Conservation (phyloP, 2,329 filamentous ascomycete genomes). For the Pseudogymnoascus sp. region DNA sequence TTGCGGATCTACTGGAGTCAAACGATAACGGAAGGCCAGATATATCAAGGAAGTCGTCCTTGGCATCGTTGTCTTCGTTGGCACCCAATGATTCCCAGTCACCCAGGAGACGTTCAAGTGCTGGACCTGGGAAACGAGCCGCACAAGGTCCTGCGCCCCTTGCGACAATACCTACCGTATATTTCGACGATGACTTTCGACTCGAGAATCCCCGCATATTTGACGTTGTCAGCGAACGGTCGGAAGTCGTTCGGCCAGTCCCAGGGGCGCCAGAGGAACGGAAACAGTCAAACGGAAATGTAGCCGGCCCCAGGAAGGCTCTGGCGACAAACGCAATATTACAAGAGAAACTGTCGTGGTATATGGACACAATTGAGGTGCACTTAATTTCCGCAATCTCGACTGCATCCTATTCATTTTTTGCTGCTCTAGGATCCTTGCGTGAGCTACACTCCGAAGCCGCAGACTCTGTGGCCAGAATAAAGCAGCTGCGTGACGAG, state of each 20-base stretch:
- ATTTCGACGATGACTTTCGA: slow-evolving; percentile 92
- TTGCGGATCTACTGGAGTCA: slow-evolving; percentile 33
- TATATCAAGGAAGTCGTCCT: slow-evolving; percentile 34
- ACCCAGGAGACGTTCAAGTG: slow-evolving; percentile 45
- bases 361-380: slow-evolving; percentile 98
- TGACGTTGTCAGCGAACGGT: slow-evolving; percentile 91
- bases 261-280: slow-evolving; percentile 49
- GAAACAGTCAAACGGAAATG: slow-evolving; percentile 49
- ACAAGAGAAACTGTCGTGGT: slow-evolving; percentile 98
- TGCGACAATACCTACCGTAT: slow-evolving; percentile 86
- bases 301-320: slow-evolving; percentile 66
- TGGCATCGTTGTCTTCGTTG: slow-evolving; percentile 33
- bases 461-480: slow-evolving; percentile 80
- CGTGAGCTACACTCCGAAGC: slow-evolving; percentile 89
- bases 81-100: slow-evolving; percentile 25
- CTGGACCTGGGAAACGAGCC: slow-evolving; percentile 47
- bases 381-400: slow-evolving; percentile 96
- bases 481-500: slow-evolving; percentile 73
- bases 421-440: slow-evolving; percentile 84
- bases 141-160: slow-evolving; percentile 73
- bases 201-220: slow-evolving; percentile 95
- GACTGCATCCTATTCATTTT: slow-evolving; percentile 91
- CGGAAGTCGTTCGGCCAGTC: slow-evolving; percentile 78
- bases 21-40: slow-evolving; percentile 19
- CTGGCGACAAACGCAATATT: slow-evolving; percentile 94